phyloP scores from a whole-genome alignment of 345 rosid species.

The Citrus hindsii region DNA sequence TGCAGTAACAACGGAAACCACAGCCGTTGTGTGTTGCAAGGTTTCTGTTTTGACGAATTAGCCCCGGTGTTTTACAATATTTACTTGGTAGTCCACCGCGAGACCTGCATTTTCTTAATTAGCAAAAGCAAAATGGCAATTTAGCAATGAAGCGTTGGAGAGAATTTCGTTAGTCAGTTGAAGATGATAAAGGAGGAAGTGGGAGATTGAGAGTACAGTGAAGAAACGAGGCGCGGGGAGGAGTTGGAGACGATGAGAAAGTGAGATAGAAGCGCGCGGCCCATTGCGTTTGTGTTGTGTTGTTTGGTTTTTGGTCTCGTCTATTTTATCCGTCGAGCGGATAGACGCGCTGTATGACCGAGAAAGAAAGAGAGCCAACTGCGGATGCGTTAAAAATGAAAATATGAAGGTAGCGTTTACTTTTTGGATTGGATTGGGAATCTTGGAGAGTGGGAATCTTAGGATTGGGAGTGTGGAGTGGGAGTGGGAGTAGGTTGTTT shows the following conservation, averaged over 20 bases:
- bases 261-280: conserved; percentile 44
- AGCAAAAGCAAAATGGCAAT: neutral
- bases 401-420: too few relatives aligned
- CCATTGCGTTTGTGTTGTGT: conserved; percentile 19
- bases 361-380: too few relatives aligned
- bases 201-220: conserved; percentile 32
- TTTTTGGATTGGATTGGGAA: too few relatives aligned
- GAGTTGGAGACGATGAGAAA: conserved; percentile 38
- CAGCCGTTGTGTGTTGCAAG: conserved; percentile 3
- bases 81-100: conserved; percentile 17
- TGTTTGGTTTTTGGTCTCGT: neutral
- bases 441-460: too few relatives aligned
- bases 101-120: conserved; percentile 21
- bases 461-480: too few relatives aligned
- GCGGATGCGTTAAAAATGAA: too few relatives aligned
- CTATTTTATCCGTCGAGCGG: neutral
- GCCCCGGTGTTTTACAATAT: conserved; percentile 10
- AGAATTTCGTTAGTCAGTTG: neutral
- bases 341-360: too few relatives aligned
- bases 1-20: conserved; percentile 43
- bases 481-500: too few relatives aligned
- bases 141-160: neutral
- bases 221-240: conserved; percentile 38
- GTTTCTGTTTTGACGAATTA: neutral
- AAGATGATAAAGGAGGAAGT: neutral